phyloP scores from a whole-genome alignment of 2,329 filamentous ascomycete species.

The Didymella glomerata region DNA sequence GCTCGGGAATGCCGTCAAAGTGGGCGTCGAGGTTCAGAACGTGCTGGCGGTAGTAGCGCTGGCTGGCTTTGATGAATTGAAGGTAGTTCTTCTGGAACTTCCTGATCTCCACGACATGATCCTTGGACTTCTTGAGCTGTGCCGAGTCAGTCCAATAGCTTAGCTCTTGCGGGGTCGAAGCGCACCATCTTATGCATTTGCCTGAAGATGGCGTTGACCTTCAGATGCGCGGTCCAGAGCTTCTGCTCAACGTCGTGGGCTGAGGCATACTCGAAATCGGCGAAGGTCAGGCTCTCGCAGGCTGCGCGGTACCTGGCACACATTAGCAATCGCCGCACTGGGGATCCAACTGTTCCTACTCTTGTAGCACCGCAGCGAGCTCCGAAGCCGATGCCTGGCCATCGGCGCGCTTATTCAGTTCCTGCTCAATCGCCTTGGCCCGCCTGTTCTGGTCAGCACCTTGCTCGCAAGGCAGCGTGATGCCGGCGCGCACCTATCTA shows the following conservation, averaged over 20 bases:
- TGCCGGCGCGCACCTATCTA: constrained; percentile 58
- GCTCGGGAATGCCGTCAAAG: constrained; percentile 65
- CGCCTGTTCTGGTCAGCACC: constrained; percentile 46
- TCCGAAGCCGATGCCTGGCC: constrained; percentile 60
- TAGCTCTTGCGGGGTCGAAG: neutral
- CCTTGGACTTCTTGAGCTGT: constrained; percentile 60
- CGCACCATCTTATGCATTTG: constrained; percentile 57
- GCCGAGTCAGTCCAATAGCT: neutral
- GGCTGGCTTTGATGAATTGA: constrained; percentile 85
- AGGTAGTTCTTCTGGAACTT: constrained; percentile 84
- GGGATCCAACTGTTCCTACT: constrained; percentile 35
- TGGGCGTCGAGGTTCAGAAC: constrained; percentile 76
- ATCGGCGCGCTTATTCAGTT: constrained; percentile 60
- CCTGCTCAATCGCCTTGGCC: constrained; percentile 59
- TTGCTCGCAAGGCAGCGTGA: neutral
- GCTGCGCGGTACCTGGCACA: constrained; percentile 70
- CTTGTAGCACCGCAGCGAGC: constrained; percentile 54
- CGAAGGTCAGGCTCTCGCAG: constrained; percentile 76
- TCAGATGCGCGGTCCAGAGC: constrained; percentile 81
- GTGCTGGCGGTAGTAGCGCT: constrained; percentile 87
- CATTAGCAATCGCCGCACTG: constrained; percentile 29
- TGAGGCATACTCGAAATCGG: constrained; percentile 73
- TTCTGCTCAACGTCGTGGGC: constrained; percentile 71
- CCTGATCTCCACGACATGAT: constrained; percentile 69
- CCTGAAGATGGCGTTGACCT: constrained; percentile 81